These are phyloP conservation scores for Cytospora mali DNA, from an alignment of 2,329 filamentous ascomycete genomes.

Conservation along the genomic window DNA sequence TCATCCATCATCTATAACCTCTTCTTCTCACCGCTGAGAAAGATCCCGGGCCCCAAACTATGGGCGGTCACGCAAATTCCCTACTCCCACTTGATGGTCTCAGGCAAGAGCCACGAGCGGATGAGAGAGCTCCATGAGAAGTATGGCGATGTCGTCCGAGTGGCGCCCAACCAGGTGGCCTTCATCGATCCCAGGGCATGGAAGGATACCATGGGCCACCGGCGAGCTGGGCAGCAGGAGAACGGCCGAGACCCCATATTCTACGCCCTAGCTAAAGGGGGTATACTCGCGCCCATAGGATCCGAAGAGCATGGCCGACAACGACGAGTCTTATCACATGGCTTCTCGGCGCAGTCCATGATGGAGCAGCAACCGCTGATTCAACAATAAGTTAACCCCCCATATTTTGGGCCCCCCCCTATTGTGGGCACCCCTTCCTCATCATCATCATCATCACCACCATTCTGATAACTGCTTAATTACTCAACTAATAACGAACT, in stretches of 20 bases:
- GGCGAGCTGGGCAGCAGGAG: constrained; percentile 15
- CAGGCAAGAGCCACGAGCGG: constrained; percentile 12
- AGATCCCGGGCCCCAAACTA: constrained; percentile 20
- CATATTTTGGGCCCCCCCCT: too few species aligned
- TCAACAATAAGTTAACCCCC: too few species aligned
- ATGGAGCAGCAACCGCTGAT: constrained; percentile 22
- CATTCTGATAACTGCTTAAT: too few species aligned
- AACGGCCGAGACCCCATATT: constrained; percentile 14
- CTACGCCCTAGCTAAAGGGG: not conserved
- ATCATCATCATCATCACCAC: too few species aligned
- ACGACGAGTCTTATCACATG: constrained; percentile 16
- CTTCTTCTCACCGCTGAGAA: constrained; percentile 18
- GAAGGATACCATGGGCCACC: constrained; percentile 22
- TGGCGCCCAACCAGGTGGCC: constrained; percentile 16
- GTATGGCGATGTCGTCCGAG: constrained; percentile 19
- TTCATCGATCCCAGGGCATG: constrained; percentile 6
- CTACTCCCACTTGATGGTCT: not conserved
- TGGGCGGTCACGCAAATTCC: constrained; percentile 16
- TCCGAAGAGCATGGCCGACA: constrained; percentile 14
- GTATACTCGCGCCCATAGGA: not conserved
- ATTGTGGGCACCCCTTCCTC: too few species aligned
- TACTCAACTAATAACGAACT: too few species aligned
- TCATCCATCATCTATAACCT: constrained; percentile 23
- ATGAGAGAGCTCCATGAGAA: constrained; percentile 14
- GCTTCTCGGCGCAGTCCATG: constrained; percentile 21